Evolutionary conservation across 1,139 yeast species (phyloP), one percentile per base, ranked within the genome.

Genomic region (Yamadazyma oceani): DNA sequence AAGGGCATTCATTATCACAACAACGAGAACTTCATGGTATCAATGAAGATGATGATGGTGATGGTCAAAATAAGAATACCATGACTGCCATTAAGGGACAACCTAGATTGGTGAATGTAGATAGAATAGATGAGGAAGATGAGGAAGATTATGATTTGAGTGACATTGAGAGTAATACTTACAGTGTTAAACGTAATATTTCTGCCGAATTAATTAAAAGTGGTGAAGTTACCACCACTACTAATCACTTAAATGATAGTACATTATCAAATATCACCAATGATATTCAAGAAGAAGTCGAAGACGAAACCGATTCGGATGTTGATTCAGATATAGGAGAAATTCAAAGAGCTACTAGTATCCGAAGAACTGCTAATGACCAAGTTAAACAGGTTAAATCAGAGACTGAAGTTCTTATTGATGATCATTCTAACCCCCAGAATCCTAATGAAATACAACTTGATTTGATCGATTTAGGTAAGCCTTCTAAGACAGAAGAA

Each of bases 81-180:
- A 80, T 78, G 54, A 81, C 86, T 0, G 90, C 90, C 4, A 80
- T 83, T 39, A 75, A 79, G 48, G 90, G 84, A 2, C 83, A 75
- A 49, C 89, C 92, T 1, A 66, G 75, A 44, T 64, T 84, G 45
- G 83, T 85, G 19, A 73, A 76, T 37, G 78, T 82, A 12, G 75
- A 69, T 31, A 65, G 73, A 41, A 75, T 75, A 40, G 73, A 66
- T 24, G 80, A 74, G 50, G 80, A 68, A 47, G 77, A 70, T 17
- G 66, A 60, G 22, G 62, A 60, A 9, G 61, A 57, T 8, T 57
- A 48, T 14, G 55, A 50, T 1, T 56, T 52, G 4, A 54, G 45
- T 31, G 49, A 43, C 9, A 53, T 47, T 15, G 52, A 41, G 12
- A 40, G 38, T 12, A 40, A 37, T 26, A 45, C 40, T 9, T 49